A percentile compares a stretch with the other conserved stretches of the same genome.
Conservation (phyloP, 148 eudicot genomes). For the Oxyria digyna region DNA sequence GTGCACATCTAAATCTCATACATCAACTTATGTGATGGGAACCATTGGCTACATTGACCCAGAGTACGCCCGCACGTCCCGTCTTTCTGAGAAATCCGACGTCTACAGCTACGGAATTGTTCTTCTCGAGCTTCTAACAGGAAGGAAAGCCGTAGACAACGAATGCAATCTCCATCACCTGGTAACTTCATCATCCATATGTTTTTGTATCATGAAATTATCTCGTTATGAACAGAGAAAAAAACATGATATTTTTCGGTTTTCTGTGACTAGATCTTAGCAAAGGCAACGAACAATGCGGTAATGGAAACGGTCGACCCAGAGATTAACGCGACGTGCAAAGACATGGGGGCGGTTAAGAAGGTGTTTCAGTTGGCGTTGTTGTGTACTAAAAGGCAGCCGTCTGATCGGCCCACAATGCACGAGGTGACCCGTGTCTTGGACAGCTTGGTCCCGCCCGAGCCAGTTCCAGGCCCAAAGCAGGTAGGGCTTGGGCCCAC, state of each 20-base stretch:
- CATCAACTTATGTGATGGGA: constrained; percentile 93
- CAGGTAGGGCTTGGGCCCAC: constrained; percentile 29
- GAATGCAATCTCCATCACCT: constrained; percentile 93
- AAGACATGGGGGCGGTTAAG: constrained; percentile 71
- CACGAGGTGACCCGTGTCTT: constrained; percentile 88
- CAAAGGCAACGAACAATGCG: constrained; percentile 81
- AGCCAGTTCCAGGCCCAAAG: constrained; percentile 5
- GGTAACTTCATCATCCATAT: constrained; percentile 30
- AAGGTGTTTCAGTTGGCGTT: constrained; percentile 92
- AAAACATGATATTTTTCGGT: background rate
- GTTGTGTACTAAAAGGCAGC: constrained; percentile 85
- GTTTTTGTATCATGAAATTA: background rate
- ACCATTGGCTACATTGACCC: constrained; percentile 97
- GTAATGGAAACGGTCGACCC: constrained; percentile 93
- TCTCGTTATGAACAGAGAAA: too few species aligned
- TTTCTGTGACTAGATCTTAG: constrained; percentile 38
- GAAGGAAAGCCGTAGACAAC: constrained; percentile 87
- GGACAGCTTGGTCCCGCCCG: constrained; percentile 40
- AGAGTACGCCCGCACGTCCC: constrained; percentile 94
- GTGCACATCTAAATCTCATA: constrained; percentile 65
- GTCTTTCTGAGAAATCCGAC: constrained; percentile 96
- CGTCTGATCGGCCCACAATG: constrained; percentile 90
- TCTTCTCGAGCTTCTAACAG: constrained; percentile 81
- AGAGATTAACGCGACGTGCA: constrained; percentile 59
- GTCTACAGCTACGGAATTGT: constrained; percentile 95